Percentiles rank a stretch among this genome's conserved stretches.
Evolutionary conservation across 768 basidiomycete genomes (phyloP).

Genomic region (Phaeotremella skinneri): DNA sequence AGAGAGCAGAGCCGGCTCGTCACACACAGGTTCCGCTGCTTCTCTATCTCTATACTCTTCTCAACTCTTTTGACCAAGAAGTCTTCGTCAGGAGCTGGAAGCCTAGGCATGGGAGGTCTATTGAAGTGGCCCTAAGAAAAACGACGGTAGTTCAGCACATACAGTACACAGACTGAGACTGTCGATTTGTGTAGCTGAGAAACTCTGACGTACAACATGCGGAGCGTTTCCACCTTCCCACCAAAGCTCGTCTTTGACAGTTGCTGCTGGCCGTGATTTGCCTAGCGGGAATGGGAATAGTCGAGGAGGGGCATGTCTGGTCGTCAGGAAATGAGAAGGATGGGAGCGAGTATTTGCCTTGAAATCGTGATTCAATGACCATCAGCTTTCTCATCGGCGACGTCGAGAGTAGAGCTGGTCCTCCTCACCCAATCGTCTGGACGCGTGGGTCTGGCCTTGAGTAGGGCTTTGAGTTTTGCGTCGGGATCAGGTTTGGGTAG

Average conservation of each 20-base stretch:
- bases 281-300: conserved; percentile 39
- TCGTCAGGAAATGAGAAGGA: conserved; percentile 44
- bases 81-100: conserved; percentile 20
- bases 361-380: not conserved
- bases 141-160: not conserved
- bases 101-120: conserved; percentile 27
- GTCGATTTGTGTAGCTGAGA: not conserved
- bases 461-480: conserved; percentile 21
- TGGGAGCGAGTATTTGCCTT: conserved; percentile 44
- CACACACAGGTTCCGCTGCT: conserved; percentile 30
- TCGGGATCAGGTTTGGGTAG: conserved; percentile 18
- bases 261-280: conserved; percentile 22
- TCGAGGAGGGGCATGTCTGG: conserved; percentile 31
- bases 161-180: not conserved
- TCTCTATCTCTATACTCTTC: conserved; percentile 34
- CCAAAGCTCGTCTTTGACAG: conserved; percentile 33
- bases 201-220: conserved; percentile 26
- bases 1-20: no score
- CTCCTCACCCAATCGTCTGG: conserved; percentile 40
- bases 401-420: not conserved
- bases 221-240: conserved; percentile 40
- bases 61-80: conserved; percentile 28
- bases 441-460: conserved; percentile 21
- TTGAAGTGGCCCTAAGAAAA: conserved; percentile 44
- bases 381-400: not conserved